Conservation (phyloP, 2,329 filamentous ascomycete species). For the Pleurostoma richardsiae region DNA sequence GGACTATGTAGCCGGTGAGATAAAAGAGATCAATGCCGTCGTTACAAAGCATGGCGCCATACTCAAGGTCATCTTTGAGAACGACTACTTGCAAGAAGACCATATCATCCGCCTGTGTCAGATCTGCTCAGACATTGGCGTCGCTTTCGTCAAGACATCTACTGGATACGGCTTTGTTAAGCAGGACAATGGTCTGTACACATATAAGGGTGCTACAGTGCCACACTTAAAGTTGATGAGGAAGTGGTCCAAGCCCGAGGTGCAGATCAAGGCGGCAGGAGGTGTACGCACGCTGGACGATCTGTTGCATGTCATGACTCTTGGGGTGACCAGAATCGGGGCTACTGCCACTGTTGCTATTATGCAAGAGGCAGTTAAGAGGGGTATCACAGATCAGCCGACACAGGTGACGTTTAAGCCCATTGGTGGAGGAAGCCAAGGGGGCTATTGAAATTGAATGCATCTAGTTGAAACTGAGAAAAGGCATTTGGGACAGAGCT, state of each 20-base stretch:
- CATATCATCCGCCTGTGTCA: conserved; percentile 48
- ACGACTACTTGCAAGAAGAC: conserved; percentile 45
- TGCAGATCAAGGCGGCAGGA: conserved; percentile 55
- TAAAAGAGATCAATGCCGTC: conserved; percentile 45
- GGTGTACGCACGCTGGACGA: conserved; percentile 53
- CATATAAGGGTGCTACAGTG: conserved; percentile 48
- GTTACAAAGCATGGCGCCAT: conserved; percentile 2
- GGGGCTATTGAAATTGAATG: too few species aligned
- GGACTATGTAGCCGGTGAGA: conserved; percentile 49
- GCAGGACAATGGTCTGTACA: conserved; percentile 42
- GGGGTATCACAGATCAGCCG: conserved; percentile 33
- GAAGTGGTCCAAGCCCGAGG: conserved; percentile 29
- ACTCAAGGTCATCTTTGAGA: conserved; percentile 57
- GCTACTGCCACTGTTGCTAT: conserved; percentile 50
- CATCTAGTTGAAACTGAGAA: too few species aligned
- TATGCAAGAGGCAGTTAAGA: conserved; percentile 44
- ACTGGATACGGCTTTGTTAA: conserved; percentile 59
- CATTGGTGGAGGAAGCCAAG: neutral
- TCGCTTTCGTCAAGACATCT: conserved; percentile 57
- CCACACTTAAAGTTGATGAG: conserved; percentile 50
- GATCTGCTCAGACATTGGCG: conserved; percentile 44
- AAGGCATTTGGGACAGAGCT: too few species aligned
- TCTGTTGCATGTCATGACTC: conserved; percentile 44
- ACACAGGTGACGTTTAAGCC: neutral
- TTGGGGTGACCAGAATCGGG: conserved; percentile 51